A percentile compares a stretch with the other conserved stretches of the same genome.
Conservation (phyloP, 345 rosid species). For the Eucalyptus regnans region DNA sequence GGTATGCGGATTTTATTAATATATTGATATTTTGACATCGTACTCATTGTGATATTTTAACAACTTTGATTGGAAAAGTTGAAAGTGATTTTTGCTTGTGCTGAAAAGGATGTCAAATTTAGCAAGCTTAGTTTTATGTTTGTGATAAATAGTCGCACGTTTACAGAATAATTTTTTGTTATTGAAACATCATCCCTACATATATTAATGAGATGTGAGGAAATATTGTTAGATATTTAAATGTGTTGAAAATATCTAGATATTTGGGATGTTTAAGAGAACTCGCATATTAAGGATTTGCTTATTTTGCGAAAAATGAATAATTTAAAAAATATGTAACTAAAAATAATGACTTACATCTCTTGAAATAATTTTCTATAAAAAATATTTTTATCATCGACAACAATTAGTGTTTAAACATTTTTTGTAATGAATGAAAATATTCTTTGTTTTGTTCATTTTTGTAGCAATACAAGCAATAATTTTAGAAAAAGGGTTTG, state of each 20-base stretch:
- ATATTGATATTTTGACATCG: not conserved
- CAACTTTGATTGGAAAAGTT: not conserved
- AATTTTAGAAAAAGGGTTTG: not conserved
- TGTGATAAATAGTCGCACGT: not conserved
- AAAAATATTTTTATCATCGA: not conserved
- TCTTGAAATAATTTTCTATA: not conserved
- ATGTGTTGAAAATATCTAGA: not conserved
- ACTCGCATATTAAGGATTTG: rapidly evolving
- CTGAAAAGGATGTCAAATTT: not conserved
- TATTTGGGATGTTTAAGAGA: not conserved
- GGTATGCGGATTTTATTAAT: too few species aligned
- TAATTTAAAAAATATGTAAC: not conserved
- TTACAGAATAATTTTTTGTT: not conserved
- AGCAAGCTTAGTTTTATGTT: too few species aligned
- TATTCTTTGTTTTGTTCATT: not conserved
- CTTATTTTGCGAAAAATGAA: not conserved
- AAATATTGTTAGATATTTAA: not conserved
- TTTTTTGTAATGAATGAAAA: not conserved
- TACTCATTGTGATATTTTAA: too few species aligned
- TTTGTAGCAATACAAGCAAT: not conserved
- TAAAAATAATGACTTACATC: not conserved
- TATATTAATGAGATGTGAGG: not conserved
- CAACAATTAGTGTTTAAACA: not conserved
- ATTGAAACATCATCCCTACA: too few species aligned
- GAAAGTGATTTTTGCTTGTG: too few species aligned